Base-by-base conservation (phyloP, 768 basidiomycete genomes). In the Calocybe cyanea region DNA sequence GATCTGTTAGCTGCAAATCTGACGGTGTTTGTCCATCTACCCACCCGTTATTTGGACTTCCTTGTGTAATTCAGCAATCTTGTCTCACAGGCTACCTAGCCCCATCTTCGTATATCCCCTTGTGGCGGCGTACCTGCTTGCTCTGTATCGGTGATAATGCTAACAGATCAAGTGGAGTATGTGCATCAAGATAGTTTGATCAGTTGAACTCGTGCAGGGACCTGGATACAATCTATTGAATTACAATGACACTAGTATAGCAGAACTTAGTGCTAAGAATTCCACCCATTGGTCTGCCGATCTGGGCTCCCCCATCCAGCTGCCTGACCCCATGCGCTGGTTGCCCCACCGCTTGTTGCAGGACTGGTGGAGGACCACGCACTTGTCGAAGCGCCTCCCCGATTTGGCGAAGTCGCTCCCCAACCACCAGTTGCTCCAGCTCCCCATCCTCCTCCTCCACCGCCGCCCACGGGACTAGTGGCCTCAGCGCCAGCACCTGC, bases 261-360 rank as follows among this genome's bases (percentile, higher is more conserved):
- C 11, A 28, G 25, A 28, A 28, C 5, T 28, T 28, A n/a, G 59
- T 31, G 24, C 21, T 49, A 76, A 21, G 70, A 63, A 47, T 71
- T 78, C 81, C 81, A 83, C 14, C 80, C 80, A 53, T 75, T 76
- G 14, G 76, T 56, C 43, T 73, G 75, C 45, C 62, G 76, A 30
- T 52, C 67, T 28, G 75, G 71, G 56, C 72, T 81, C 43, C 63
- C 67, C 78, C 72, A 80, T 9, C 80, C 80, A 46, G 61, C 56
- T 48, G 59, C 39, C 48, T 68, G 31, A 50, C 69, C 69, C 72
- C 73, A 75, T 7, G 61, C 46, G 42, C 63, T 57, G 18, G 58
- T 49, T 17, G 58, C 57, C n/a, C 56, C 53, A n/a, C 52, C 51
- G 42, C 46, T 47, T 21, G 52, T 48, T 13, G 51, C 46, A 46